Base-by-base conservation (phyloP, 2,329 filamentous ascomycete species). In the Colletotrichum sp. region DNA sequence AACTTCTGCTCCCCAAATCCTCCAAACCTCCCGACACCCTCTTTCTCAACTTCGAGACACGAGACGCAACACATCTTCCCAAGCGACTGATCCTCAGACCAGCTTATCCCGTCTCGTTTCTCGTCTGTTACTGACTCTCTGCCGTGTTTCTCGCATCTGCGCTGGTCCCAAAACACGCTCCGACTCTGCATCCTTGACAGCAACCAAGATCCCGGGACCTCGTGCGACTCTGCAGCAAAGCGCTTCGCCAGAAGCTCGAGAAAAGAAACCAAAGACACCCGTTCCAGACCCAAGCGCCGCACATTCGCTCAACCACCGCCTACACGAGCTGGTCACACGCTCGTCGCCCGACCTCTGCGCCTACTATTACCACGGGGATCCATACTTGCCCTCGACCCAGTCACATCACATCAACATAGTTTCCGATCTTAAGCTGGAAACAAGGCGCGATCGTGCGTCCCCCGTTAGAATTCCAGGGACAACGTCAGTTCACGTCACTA, bases 151-250 rank as follows among this genome's bases (percentile, higher is more conserved):
- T 66, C 31, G 29, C 72, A 63, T 36, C 21, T 74, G 69, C 57
- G 63, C 63, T 67, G 64, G 61, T 70, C 71, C 38, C 61, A 73
- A 73, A 73, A 73, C 71, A 70, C 71, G 71, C 71, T 73, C 71
- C 67, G 62, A 34, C 62, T 54, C 55, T 66, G 67, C 67, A 72
- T 74, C 69, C 69, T 74, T 74, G 69, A 74, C 58, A 72, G 51
- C 72, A 72, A 63, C 72, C 72, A 72, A 69, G 57, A 72, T 72
- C 72, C 69, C 54, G 72, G 72, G 72, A 63, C 66, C 38, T 72
- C 34, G 69, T 74, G 69, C 58, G 54, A 74, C 69, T 72, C 51
- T 74, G 62, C 69, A 71, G 57, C 65, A 47, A 36, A 31, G 43
- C 62, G 38, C 58, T 54, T 58, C 36, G 43, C 61, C 54, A 55